Base-by-base conservation (phyloP, 306 rosid genomes). In the Cicer cuneatum region DNA sequence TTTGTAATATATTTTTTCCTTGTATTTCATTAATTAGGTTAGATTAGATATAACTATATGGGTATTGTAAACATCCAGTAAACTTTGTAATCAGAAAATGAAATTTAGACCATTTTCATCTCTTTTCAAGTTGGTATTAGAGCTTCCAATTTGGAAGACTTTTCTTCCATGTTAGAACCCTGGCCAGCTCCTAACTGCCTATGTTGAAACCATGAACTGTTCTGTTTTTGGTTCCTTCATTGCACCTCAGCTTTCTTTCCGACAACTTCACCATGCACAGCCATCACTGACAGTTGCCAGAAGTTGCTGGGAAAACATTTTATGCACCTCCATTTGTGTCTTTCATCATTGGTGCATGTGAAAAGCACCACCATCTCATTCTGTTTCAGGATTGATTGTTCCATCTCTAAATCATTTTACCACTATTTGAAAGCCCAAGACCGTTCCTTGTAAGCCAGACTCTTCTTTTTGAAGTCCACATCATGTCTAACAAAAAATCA, bases 51-150 rank as follows among this genome's bases (percentile, higher is more conserved):
- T 9, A 62, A 15, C 46, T 38, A 14, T 24, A 61, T 35, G 39
- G 15, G 46, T 9, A 37, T 62, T 62, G 68, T 62, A 38, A 62
- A 62, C n/a, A 62, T 40, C 47, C 68, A 14, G 48, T 38, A 61
- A 61, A 62, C 21, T 14, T 15, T 8, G 68, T 62, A 38, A 62
- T 14, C 48, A 15, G 68, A 39, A 62, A 62, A 39, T 8, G 39
- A 62, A 62, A 62, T 62, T 14, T 39, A 14, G 68, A 39, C 48
- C 47, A 12, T 8, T 62, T 39, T 62, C 68, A 29, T 38, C 48
- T 62, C 48, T 39, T 39, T 62, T 39, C 24, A 62, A 39, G 33
- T 62, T 62, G 13, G 33, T 15, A 62, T 40, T 41, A 39, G 47
- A 62, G 12, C 48, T 39, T 33, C 40, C 14, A 24, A 62, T 62